Conservation (phyloP, 2,329 filamentous ascomycete genomes). For the Meredithiella fracta region DNA sequence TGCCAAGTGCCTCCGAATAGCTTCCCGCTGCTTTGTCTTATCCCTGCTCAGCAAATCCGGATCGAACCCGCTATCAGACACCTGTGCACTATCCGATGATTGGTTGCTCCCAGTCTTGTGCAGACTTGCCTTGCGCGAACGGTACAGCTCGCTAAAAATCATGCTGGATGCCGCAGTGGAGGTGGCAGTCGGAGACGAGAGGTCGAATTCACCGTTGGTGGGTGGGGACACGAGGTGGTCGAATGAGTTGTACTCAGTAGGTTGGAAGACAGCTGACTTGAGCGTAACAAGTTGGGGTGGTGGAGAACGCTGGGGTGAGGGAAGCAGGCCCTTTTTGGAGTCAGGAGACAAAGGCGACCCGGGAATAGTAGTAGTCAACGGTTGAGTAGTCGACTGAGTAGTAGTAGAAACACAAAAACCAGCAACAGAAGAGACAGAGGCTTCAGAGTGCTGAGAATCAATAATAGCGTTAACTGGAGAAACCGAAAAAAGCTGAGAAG, state of each 20-base stretch:
- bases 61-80: conserved; percentile 22
- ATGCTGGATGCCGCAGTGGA: conserved; percentile 24
- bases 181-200: conserved; percentile 2
- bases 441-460: conserved; percentile 5
- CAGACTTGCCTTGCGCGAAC: conserved; percentile 36
- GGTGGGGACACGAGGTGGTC: conserved; percentile 8
- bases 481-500: conserved; percentile 1
- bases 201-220: conserved; percentile 7
- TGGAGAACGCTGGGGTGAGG: conserved; percentile 8
- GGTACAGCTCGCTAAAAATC: conserved; percentile 45
- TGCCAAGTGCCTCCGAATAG: conserved; percentile 38
- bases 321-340: conserved; percentile 11
- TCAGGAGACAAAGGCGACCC: neutral
- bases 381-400: conserved; percentile 15
- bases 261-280: conserved; percentile 8
- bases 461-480: conserved; percentile 3
- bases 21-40: conserved; percentile 46
- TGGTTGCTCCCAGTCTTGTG: conserved; percentile 23
- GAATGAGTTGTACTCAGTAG: conserved; percentile 14
- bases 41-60: conserved; percentile 45
- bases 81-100: conserved; percentile 18
- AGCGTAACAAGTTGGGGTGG: conserved; percentile 11
- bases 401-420: conserved; percentile 14
- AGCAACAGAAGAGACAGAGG: conserved; percentile 6
- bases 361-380: conserved; percentile 5